Percentiles rank a stretch among this genome's conserved stretches.
Conservation (phyloP, 164 flowering plant genomes). For the Chimonanthus salicifolius region DNA sequence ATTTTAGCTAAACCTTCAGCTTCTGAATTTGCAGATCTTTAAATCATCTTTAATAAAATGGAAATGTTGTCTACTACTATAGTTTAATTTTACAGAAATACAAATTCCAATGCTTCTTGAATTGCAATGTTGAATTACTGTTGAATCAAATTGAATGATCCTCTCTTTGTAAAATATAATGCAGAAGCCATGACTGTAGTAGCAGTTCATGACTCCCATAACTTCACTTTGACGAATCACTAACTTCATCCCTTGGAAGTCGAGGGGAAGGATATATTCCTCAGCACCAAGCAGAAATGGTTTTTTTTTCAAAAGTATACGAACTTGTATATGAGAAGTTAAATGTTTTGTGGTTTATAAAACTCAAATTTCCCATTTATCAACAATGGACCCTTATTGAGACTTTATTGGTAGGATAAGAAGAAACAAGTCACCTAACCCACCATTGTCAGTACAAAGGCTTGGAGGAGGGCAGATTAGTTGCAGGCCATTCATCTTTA, state of each 20-base stretch:
- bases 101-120: no score
- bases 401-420: neutral
- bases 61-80: no score
- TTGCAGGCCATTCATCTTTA: conserved; percentile 40
- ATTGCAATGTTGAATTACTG: no score
- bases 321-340: neutral
- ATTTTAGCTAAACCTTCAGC: no score
- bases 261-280: neutral
- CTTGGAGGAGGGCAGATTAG: conserved; percentile 97
- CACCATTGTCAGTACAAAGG: conserved; percentile 97
- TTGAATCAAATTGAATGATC: neutral
- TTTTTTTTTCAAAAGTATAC: neutral
- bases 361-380: neutral
- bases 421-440: conserved; percentile 7
- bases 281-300: neutral
- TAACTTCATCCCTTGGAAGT: neutral
- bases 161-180: neutral
- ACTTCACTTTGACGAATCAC: neutral
- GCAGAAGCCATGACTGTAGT: neutral
- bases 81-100: no score
- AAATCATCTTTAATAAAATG: no score
- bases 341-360: no score
- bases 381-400: neutral
- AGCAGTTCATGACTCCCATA: neutral
- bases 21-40: no score